These are phyloP conservation scores for Bromus sterilis DNA, from an alignment of 176 grass and related monocot genomes.

Conservation along the genomic window DNA sequence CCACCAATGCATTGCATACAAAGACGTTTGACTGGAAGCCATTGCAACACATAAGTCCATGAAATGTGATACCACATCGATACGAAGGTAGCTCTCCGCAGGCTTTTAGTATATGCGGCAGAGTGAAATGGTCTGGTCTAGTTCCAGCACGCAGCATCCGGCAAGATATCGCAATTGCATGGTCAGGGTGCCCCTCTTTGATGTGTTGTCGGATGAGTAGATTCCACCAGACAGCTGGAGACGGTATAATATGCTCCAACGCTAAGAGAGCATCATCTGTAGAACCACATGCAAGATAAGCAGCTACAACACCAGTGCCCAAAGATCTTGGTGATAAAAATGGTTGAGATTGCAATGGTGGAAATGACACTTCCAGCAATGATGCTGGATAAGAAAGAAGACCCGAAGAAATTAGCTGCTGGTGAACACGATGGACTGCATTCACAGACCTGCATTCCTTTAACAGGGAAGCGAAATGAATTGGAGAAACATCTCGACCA, in stretches of 20 bases:
- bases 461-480: conserved; percentile 30
- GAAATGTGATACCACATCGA: conserved; percentile 47
- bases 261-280: conserved; percentile 27
- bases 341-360: conserved; percentile 21
- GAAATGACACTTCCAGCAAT: conserved; percentile 19
- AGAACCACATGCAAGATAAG: conserved; percentile 34
- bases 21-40: conserved; percentile 76
- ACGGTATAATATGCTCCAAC: conserved; percentile 48
- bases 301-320: conserved; percentile 28
- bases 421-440: conserved; percentile 42
- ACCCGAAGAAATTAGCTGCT: conserved; percentile 30
- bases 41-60: conserved; percentile 57
- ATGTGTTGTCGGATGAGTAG: conserved; percentile 54
- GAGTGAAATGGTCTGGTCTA: conserved; percentile 65
- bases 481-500: conserved; percentile 5
- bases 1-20: conserved; percentile 68
- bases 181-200: conserved; percentile 49
- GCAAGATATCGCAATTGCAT: conserved; percentile 45
- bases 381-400: conserved; percentile 32
- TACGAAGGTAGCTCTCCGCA: conserved; percentile 73
- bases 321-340: conserved; percentile 34
- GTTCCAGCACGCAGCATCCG: conserved; percentile 61
- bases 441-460: conserved; percentile 37
- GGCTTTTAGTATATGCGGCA: conserved; percentile 71
- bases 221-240: conserved; percentile 69